Evolutionary conservation across 2,329 filamentous ascomycete species (phyloP).

Genomic region (Monilinia vaccinii-corymbosi): DNA sequence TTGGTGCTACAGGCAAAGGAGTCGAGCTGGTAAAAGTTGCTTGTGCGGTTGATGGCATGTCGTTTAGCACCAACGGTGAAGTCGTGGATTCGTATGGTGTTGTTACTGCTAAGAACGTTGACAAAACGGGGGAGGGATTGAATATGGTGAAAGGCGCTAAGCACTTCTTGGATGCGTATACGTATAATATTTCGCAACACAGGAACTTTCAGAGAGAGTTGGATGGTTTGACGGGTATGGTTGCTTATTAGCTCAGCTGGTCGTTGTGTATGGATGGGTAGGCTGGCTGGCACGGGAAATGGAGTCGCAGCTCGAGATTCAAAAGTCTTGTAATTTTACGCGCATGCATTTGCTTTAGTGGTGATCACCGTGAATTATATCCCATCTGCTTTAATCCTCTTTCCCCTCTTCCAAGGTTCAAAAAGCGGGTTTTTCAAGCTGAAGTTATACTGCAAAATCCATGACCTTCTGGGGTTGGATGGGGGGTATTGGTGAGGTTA

Average conservation of each 20-base stretch:
- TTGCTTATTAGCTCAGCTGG: conserved; percentile 55
- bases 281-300: not conserved
- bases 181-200: conserved; percentile 61
- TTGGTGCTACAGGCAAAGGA: conserved; percentile 66
- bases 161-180: conserved; percentile 63
- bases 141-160: conserved; percentile 57
- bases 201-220: conserved; percentile 66
- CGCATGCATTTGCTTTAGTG: not conserved
- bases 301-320: not conserved
- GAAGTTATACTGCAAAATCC: no score
- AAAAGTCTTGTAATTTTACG: not conserved
- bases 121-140: conserved; percentile 44
- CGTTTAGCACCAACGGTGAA: conserved; percentile 32
- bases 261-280: not conserved
- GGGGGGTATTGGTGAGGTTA: no score
- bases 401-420: no score
- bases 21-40: conserved; percentile 50
- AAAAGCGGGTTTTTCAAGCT: no score
- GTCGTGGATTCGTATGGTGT: conserved; percentile 67
- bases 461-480: no score
- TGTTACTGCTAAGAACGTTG: conserved; percentile 50
- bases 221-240: conserved; percentile 55
- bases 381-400: no score
- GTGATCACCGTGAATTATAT: not conserved
- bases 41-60: conserved; percentile 37